Evolutionary conservation across 768 basidiomycete species (phyloP).

Genomic region (Guyanaporus albipodus): DNA sequence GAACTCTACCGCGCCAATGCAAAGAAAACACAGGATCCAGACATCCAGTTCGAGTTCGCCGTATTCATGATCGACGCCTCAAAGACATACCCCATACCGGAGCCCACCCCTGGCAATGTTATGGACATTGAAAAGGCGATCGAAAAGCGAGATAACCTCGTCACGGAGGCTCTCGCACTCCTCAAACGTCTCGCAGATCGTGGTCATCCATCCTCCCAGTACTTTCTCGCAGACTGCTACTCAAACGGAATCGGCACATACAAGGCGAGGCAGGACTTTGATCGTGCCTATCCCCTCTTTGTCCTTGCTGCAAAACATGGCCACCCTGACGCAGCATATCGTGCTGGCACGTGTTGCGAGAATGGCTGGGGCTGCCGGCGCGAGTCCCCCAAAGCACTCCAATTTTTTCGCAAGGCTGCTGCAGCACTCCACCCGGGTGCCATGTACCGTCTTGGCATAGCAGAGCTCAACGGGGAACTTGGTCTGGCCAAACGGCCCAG

Average conservation of each 20-base stretch:
- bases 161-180: slow-evolving; percentile 81
- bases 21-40: slow-evolving; percentile 97
- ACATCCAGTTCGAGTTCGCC: slow-evolving; percentile 96
- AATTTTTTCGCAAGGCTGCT: slow-evolving; percentile 91
- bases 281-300: slow-evolving; percentile 94
- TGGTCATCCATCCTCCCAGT: slow-evolving; percentile 92
- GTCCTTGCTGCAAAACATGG: slow-evolving; percentile 96
- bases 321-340: slow-evolving; percentile 92
- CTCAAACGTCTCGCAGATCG: slow-evolving; percentile 91
- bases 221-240: slow-evolving; percentile 97
- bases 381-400: slow-evolving; percentile 86
- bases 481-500: slow-evolving; percentile 81
- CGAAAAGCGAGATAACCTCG: slow-evolving; percentile 81
- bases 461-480: slow-evolving; percentile 94
- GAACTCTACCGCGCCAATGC: slow-evolving; percentile 97
- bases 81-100: slow-evolving; percentile 80
- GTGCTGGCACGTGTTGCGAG: slow-evolving; percentile 96
- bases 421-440: slow-evolving; percentile 90
- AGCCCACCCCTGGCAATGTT: slow-evolving; percentile 64
- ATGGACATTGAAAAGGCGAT: slow-evolving; percentile 77
- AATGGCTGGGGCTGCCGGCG: slow-evolving; percentile 98
- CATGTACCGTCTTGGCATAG: slow-evolving; percentile 94
- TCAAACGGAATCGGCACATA: slow-evolving; percentile 96
- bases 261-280: slow-evolving; percentile 91
- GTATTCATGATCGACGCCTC: slow-evolving; percentile 99